A percentile compares a stretch with the other conserved stretches of the same genome.
Conservation (phyloP, 2,329 filamentous ascomycete species). For the Curvularia sp. region DNA sequence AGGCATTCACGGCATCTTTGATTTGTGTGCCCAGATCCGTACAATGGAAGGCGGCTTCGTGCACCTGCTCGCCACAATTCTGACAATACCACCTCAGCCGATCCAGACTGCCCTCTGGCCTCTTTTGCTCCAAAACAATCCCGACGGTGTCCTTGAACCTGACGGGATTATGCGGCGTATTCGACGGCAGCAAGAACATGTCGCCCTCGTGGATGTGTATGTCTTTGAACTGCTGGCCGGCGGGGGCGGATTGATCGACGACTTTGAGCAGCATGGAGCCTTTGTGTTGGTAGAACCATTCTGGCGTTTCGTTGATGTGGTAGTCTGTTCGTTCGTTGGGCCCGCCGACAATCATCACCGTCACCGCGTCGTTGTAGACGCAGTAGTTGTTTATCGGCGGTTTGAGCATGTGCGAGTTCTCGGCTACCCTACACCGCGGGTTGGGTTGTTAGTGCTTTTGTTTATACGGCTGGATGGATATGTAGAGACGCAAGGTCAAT, state of each 20-base stretch:
- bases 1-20: conserved; percentile 85
- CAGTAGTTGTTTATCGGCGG: conserved; percentile 98
- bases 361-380: conserved; percentile 85
- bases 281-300: conserved; percentile 98
- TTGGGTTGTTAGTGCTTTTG: conserved; percentile 4
- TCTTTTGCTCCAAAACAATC: conserved; percentile 85
- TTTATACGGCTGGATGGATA: background rate
- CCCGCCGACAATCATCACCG: conserved; percentile 93
- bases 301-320: conserved; percentile 94
- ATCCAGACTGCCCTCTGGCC: conserved; percentile 75
- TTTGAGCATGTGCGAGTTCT: conserved; percentile 90
- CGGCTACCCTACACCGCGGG: conserved; percentile 72
- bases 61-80: conserved; percentile 73
- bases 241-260: conserved; percentile 64
- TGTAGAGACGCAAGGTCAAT: too few species aligned
- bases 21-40: conserved; percentile 93
- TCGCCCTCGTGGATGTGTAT: conserved; percentile 91
- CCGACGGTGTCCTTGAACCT: conserved; percentile 94
- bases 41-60: conserved; percentile 87
- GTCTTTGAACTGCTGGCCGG: conserved; percentile 71
- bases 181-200: conserved; percentile 90
- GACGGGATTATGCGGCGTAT: conserved; percentile 96
- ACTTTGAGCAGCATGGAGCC: conserved; percentile 94
- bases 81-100: conserved; percentile 90
- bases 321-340: conserved; percentile 97